A percentile compares a stretch with the other conserved stretches of the same genome.
Evolutionary conservation across 192 early-diverging fungal species (phyloP).

Genomic region (Fimicolochytrium jonesii): DNA sequence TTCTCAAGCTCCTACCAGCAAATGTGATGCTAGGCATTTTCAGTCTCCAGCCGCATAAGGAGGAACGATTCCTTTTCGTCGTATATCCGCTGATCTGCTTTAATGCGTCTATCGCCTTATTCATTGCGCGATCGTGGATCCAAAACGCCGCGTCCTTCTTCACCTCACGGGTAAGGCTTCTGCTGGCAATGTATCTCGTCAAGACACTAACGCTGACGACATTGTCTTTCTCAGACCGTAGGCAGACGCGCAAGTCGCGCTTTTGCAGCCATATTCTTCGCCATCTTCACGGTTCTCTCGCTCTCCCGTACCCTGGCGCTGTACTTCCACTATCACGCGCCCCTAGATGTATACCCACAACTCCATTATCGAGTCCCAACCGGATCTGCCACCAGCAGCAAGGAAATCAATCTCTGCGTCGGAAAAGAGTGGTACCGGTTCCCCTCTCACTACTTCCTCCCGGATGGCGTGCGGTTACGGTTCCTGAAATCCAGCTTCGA

Average conservation of each 20-base stretch:
- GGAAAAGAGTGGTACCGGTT: slow-evolving; percentile 96
- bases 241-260: neutral
- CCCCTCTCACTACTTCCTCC: slow-evolving; percentile 88
- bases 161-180: neutral
- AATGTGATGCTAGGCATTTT: slow-evolving; percentile 76
- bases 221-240: neutral
- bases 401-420: slow-evolving; percentile 63
- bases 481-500: slow-evolving; percentile 68
- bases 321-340: slow-evolving; percentile 69
- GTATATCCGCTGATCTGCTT: slow-evolving; percentile 85
- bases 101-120: slow-evolving; percentile 65
- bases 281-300: slow-evolving; percentile 49
- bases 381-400: neutral
- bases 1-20: slow-evolving; percentile 52
- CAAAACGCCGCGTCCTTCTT: neutral
- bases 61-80: slow-evolving; percentile 92
- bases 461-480: slow-evolving; percentile 60
- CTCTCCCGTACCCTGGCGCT: slow-evolving; percentile 69
- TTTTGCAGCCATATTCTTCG: neutral
- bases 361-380: slow-evolving; percentile 12
- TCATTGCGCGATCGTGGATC: slow-evolving; percentile 5
- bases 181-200: neutral
- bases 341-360: slow-evolving; percentile 58
- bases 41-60: slow-evolving; percentile 90
- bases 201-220: neutral